phyloP scores from a whole-genome alignment of 1,139 yeast species.

The Blastobotrys buckinghamii region DNA sequence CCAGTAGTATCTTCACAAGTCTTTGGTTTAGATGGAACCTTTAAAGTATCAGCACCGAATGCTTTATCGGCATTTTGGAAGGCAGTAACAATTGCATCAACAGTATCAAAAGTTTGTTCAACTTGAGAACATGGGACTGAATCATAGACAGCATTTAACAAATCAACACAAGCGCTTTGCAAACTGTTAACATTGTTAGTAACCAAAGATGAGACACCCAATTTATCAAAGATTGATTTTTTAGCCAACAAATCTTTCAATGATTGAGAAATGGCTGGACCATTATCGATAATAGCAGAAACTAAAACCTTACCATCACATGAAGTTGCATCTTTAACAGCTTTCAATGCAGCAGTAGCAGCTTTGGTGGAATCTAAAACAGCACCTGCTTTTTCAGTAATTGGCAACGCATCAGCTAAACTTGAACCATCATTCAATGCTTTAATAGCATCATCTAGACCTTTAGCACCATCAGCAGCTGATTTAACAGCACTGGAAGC shows the following conservation, averaged over 20 bases:
- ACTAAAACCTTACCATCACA: slow-evolving; percentile 7
- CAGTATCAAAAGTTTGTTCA: slow-evolving; percentile 4
- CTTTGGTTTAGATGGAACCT: slow-evolving; percentile 9
- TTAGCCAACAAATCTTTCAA: slow-evolving; percentile 4
- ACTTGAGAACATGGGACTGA: slow-evolving; percentile 6
- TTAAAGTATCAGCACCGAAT: background rate
- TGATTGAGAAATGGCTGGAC: background rate
- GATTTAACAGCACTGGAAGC: background rate
- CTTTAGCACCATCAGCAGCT: background rate
- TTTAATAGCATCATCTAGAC: slow-evolving; percentile 3
- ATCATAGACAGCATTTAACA: slow-evolving; percentile 5
- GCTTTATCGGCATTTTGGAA: slow-evolving; percentile 3
- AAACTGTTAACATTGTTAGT: background rate
- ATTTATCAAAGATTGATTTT: slow-evolving; percentile 1
- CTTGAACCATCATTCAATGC: background rate
- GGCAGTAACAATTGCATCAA: slow-evolving; percentile 4
- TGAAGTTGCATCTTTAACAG: background rate
- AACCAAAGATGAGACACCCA: background rate
- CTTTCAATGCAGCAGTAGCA: slow-evolving; percentile 1
- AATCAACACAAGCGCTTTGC: slow-evolving; percentile 3
- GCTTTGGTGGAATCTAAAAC: slow-evolving; percentile 6
- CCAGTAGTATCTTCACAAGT: slow-evolving; percentile 6
- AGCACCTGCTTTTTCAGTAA: slow-evolving; percentile 2
- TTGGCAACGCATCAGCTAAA: slow-evolving; percentile 11
- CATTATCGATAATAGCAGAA: background rate